Conservation (phyloP, 108 stramenopile genomes). For the Cylindrotheca closterium region DNA sequence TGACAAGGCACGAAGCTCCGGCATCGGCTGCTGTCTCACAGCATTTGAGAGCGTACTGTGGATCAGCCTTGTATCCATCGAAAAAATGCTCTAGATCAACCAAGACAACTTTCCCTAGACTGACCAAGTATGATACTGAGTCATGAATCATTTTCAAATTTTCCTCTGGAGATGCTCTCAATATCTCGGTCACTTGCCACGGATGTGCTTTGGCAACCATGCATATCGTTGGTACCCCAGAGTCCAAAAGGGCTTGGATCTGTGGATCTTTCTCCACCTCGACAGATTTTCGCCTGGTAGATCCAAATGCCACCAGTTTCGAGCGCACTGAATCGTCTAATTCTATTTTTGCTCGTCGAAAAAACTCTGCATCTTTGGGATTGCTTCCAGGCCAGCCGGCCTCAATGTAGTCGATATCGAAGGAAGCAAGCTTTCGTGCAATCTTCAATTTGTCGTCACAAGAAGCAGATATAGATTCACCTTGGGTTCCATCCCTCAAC, state of each 20-base stretch:
- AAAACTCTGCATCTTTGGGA: conserved; percentile 93
- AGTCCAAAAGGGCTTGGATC: conserved; percentile 75
- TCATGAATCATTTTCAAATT: conserved; percentile 90
- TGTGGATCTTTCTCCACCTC: conserved; percentile 74
- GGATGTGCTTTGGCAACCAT: conserved; percentile 92
- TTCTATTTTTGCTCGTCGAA: conserved; percentile 66
- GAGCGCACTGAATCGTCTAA: conserved; percentile 37
- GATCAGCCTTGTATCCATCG: conserved; percentile 84
- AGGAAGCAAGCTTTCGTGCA: conserved; percentile 57
- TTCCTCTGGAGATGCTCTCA: conserved; percentile 81
- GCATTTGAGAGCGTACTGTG: conserved; percentile 70
- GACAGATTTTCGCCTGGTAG: conserved; percentile 76
- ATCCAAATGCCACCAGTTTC: conserved; percentile 90
- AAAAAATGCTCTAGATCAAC: conserved; percentile 94
- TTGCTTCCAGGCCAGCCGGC: conserved; percentile 94
- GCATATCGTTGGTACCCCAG: conserved; percentile 75
- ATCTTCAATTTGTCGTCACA: conserved; percentile 93
- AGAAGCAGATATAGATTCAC: conserved; percentile 86
- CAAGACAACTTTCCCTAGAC: conserved; percentile 60
- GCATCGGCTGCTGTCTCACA: conserved; percentile 81
- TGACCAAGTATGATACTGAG: conserved; percentile 73
- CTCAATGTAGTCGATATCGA: conserved; percentile 89
- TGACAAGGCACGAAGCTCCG: conserved; percentile 81
- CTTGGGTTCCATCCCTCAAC: conserved; percentile 91
- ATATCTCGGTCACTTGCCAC: conserved; percentile 92